Evolutionary conservation across 2,329 filamentous ascomycete genomes (phyloP).

Genomic region (Setomelanomma holmii): DNA sequence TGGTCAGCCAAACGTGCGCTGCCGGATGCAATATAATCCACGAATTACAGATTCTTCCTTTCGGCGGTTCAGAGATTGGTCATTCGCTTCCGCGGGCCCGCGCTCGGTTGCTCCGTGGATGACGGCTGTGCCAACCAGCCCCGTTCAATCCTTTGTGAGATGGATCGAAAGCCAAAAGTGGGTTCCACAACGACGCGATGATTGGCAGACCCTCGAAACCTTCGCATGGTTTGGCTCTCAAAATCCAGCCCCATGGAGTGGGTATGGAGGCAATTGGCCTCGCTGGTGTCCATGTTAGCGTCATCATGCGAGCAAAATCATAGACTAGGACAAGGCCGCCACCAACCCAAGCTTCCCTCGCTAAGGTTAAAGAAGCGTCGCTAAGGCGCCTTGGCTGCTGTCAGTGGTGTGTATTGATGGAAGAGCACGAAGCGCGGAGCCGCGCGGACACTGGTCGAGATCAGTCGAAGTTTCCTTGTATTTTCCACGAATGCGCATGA

Average conservation of each 20-base stretch:
- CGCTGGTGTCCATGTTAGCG: not conserved
- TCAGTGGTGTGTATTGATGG: not conserved
- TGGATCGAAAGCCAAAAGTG: not conserved
- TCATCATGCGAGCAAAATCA: not conserved
- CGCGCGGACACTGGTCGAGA: not conserved
- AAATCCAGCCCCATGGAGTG: not conserved
- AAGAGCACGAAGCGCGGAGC: not conserved
- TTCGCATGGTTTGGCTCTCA: not conserved
- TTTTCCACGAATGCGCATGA: not conserved
- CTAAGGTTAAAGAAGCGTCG: not conserved
- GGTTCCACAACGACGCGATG: not conserved
- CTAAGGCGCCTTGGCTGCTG: not conserved
- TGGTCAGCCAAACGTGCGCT: not conserved
- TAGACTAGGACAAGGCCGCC: not conserved
- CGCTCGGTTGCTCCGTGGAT: not conserved
- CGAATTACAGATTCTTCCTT: not conserved
- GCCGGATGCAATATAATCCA: not conserved
- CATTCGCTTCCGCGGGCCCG: not conserved
- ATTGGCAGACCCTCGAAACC: not conserved
- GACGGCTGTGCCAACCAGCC: not conserved
- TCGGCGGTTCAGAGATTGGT: not conserved
- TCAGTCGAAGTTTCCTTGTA: not conserved
- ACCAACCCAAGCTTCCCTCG: not conserved
- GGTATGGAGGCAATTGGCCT: not conserved
- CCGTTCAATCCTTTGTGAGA: not conserved